A percentile compares a stretch with the other conserved stretches of the same genome.
phyloP scores from a whole-genome alignment of 2,329 filamentous ascomycete species.

The Chaetomium sp. region DNA sequence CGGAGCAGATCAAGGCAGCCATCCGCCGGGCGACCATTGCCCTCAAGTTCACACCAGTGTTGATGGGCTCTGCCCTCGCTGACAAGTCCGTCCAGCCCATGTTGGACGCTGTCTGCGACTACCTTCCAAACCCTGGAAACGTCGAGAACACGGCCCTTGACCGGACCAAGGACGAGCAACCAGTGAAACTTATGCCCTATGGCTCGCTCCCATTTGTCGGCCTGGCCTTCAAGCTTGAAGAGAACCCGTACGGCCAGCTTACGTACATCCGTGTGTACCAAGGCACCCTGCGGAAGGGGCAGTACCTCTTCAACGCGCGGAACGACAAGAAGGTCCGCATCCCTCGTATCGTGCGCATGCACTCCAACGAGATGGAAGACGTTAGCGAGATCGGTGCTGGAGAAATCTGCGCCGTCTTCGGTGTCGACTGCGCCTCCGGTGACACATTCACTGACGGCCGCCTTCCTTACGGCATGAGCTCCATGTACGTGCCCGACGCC shows the following conservation, averaged over 20 bases:
- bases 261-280: constrained; percentile 99
- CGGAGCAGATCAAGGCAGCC: constrained; percentile 80
- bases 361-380: constrained; percentile 99
- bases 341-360: constrained; percentile 96
- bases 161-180: constrained; percentile 66
- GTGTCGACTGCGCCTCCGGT: constrained; percentile 93
- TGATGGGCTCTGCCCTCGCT: constrained; percentile 93
- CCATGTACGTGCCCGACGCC: constrained; percentile 96
- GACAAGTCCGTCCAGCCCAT: constrained; percentile 95
- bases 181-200: constrained; percentile 85
- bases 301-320: constrained; percentile 87
- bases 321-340: constrained; percentile 95
- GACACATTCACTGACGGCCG: constrained; percentile 96
- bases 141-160: constrained; percentile 87
- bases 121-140: constrained; percentile 84
- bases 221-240: constrained; percentile 96
- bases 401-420: constrained; percentile 98
- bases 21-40: constrained; percentile 86
- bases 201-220: constrained; percentile 91
- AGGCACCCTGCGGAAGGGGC: constrained; percentile 79
- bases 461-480: constrained; percentile 90
- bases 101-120: constrained; percentile 92
- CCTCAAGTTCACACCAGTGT: constrained; percentile 85
- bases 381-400: constrained; percentile 86
- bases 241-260: constrained; percentile 96